Evolutionary conservation across 129 eudicot genomes (phyloP), one percentile per base, ranked within the genome.

Genomic region (Lactuca saligna): DNA sequence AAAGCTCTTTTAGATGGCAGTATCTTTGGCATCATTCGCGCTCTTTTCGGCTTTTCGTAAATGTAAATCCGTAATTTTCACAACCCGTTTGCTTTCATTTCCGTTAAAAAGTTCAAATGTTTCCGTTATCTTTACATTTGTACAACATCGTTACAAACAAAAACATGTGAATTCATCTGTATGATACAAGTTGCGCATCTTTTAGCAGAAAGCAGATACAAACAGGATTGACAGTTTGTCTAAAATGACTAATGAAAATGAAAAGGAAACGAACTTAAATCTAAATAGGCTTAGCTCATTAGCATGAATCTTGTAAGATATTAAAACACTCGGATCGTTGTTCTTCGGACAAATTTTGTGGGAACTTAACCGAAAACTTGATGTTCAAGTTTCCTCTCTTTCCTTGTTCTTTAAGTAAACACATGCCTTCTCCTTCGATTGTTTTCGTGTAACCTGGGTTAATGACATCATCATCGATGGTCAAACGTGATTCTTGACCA

Each of bases 1-100:
- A 88, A 80, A 74, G 98, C 98, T 49, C 75, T 88, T 48, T 38
- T 92, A 65, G 82, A 81, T 71, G 96, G 96, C 34, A 75, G 75
- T 69, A 75, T 82, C 37, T 15, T 88, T 25, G 84, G 85, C 65
- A 70, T 88, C 68, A 29, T 88, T 32, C 91, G 90, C 54, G 91
- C 95, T 75, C 67, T 88, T 73, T 57, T 92, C 54, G 91, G 98
- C 38, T 83, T 78, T 82, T 77, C 77, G 5, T 78, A 74, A 65
- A 66, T 11, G 51, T 46, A 49, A 51, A 57, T 60, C 50, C 29
- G n/a, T 50, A 53, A 61, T 9, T 70, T 34, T 1, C 16, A 29
- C 6, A 42, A 56, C 75, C 67, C 31, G 14, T 61, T 61, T 61
- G 66, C 66, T 37, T 61, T 61, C 3, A 61, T 61, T 61, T 61